Conservation (phyloP, 2,329 filamentous ascomycete genomes). For the Fusarium oxysporum region DNA sequence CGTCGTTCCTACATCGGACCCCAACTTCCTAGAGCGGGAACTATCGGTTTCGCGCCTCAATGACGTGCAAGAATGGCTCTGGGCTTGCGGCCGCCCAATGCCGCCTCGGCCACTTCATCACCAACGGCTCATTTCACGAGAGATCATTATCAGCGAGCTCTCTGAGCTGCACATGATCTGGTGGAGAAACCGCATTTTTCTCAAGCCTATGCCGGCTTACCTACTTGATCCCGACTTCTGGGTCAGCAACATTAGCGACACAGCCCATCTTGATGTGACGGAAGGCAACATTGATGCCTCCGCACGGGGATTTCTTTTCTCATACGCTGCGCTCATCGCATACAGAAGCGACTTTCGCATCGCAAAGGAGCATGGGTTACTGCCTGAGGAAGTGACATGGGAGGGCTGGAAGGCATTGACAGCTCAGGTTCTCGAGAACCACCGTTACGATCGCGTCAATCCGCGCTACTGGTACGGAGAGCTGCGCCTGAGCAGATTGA, state of each 20-base stretch:
- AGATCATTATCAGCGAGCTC: slow-evolving; percentile 53
- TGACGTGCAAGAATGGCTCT: slow-evolving; percentile 34
- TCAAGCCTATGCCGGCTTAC: slow-evolving; percentile 57
- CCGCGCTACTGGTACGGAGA: slow-evolving; percentile 56
- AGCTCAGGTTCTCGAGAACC: slow-evolving; percentile 42
- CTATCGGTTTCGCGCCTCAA: slow-evolving; percentile 33
- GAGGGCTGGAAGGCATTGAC: slow-evolving; percentile 49
- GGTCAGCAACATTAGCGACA: slow-evolving; percentile 46
- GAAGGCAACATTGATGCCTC: slow-evolving; percentile 30
- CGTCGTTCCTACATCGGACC: slow-evolving; percentile 22
- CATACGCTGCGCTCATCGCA: slow-evolving; percentile 51
- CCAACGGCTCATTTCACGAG: slow-evolving; percentile 49
- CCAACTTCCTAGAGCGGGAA: slow-evolving; percentile 31
- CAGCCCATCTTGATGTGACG: slow-evolving; percentile 13
- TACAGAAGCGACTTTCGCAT: slow-evolving; percentile 55
- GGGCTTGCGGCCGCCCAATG: slow-evolving; percentile 43
- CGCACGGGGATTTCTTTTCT: slow-evolving; percentile 55
- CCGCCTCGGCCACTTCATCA: slow-evolving; percentile 55
- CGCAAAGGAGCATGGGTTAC: slow-evolving; percentile 49
- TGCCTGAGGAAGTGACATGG: slow-evolving; percentile 54
- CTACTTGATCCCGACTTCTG: slow-evolving; percentile 53
- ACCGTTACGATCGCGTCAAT: slow-evolving; percentile 50
- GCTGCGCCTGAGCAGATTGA: slow-evolving; percentile 54
- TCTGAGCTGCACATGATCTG: slow-evolving; percentile 56
- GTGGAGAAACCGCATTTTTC: slow-evolving; percentile 51